Conservation (phyloP, 176 grass and related monocot genomes). For the Aegilops sharonensis region DNA sequence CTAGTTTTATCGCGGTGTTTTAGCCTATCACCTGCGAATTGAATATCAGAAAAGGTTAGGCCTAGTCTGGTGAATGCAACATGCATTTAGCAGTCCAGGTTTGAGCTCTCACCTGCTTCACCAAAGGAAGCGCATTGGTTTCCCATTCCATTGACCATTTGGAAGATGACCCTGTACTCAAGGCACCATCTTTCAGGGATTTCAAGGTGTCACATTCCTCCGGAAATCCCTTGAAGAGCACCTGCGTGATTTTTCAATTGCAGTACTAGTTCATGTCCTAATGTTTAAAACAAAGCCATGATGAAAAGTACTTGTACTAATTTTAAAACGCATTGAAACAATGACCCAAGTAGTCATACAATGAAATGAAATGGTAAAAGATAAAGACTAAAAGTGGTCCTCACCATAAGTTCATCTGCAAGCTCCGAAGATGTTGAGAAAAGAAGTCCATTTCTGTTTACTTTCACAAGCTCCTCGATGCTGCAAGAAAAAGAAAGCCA, state of each 20-base stretch:
- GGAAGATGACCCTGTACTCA: conserved; percentile 54
- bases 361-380: conserved; percentile 8
- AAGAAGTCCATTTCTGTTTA: conserved; percentile 83
- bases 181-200: conserved; percentile 62
- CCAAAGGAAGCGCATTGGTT: conserved; percentile 57
- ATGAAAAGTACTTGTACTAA: not conserved
- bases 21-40: conserved; percentile 32
- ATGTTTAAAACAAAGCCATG: not conserved
- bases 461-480: conserved; percentile 93
- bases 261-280: not conserved
- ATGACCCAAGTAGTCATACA: not conserved
- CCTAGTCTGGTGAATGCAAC: not conserved
- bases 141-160: conserved; percentile 88
- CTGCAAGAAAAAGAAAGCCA: conserved; percentile 31
- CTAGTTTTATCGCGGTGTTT: not conserved
- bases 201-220: conserved; percentile 66
- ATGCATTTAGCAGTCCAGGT: not conserved
- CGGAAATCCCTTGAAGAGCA: conserved; percentile 91
- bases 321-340: not conserved
- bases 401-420: conserved; percentile 95
- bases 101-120: conserved; percentile 51
- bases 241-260: conserved; percentile 42
- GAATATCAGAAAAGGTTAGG: not conserved
- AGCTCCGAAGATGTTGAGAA: conserved; percentile 92
- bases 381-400: conserved; percentile 1